These are phyloP conservation scores for Taphrina populina DNA, from an alignment of 1,139 yeast species.

Conservation along the genomic window DNA sequence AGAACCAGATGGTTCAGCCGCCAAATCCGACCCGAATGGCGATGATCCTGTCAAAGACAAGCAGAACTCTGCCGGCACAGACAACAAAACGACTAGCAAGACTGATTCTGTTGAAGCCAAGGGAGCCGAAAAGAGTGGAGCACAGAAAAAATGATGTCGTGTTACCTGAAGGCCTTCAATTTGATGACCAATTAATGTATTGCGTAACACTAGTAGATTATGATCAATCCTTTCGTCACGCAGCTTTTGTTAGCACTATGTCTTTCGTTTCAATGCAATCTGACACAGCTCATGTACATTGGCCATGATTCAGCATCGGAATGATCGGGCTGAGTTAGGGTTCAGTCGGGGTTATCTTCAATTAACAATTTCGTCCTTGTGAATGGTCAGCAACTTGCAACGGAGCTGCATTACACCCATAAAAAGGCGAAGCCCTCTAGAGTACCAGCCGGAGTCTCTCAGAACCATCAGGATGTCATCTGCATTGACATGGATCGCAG, in stretches of 20 bases:
- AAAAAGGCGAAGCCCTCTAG: too few species aligned
- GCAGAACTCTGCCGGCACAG: slow-evolving; percentile 17
- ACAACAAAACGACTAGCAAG: slow-evolving; percentile 28
- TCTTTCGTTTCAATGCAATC: too few species aligned
- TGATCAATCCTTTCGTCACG: too few species aligned
- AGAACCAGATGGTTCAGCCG: slow-evolving; percentile 22
- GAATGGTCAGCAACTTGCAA: too few species aligned
- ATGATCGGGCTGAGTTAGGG: too few species aligned
- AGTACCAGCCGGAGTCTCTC: too few species aligned
- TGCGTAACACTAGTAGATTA: too few species aligned
- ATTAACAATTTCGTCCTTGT: too few species aligned
- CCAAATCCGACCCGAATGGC: slow-evolving; percentile 9
- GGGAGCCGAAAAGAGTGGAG: slow-evolving; percentile 16
- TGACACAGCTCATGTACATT: background rate
- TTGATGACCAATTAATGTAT: background rate
- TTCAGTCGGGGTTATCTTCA: too few species aligned
- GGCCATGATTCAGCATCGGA: background rate
- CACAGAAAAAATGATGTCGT: slow-evolving; percentile 23
- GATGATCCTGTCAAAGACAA: slow-evolving; percentile 18
- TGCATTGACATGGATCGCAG: slow-evolving; percentile 29
- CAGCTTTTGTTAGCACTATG: too few species aligned
- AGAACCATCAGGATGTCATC: slow-evolving; percentile 19
- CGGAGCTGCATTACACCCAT: too few species aligned
- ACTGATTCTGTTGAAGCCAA: slow-evolving; percentile 24
- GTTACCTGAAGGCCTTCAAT: background rate